A percentile compares a stretch with the other conserved stretches of the same genome.
These are phyloP conservation scores for Oryza brachyantha DNA, from an alignment of 176 grass and related monocot species.

Conservation along the genomic window DNA sequence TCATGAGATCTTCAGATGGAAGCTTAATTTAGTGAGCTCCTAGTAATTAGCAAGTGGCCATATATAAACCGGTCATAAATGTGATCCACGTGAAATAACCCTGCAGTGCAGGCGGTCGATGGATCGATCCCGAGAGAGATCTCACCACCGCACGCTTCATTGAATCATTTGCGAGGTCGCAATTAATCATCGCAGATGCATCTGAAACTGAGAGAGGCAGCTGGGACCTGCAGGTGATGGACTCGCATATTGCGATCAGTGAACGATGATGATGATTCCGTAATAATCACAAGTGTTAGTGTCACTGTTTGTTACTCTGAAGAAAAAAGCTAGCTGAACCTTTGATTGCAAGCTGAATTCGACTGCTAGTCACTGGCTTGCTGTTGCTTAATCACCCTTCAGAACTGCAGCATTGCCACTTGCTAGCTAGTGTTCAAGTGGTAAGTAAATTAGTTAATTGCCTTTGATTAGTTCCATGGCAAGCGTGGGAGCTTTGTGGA, in stretches of 20 bases:
- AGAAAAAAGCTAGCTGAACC: neutral
- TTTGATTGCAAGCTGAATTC: neutral
- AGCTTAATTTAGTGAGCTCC: neutral
- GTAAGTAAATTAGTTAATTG: neutral
- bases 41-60: slow-evolving; percentile 15
- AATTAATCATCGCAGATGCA: neutral
- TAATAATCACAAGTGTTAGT: neutral
- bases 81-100: slow-evolving; percentile 10
- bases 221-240: neutral
- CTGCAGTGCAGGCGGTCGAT: neutral
- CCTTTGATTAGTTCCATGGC: too few relatives aligned
- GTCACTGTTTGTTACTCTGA: neutral
- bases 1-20: neutral
- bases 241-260: neutral
- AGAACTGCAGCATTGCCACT: too few relatives aligned
- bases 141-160: neutral
- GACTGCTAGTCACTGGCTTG: neutral
- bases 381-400: neutral
- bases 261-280: too few relatives aligned
- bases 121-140: neutral
- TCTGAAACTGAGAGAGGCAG: neutral
- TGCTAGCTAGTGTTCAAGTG: too few relatives aligned
- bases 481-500: too few relatives aligned
- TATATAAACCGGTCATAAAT: slow-evolving; percentile 3
- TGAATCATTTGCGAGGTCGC: neutral